phyloP scores from a whole-genome alignment of 257 asterid species.

The Solanum pimpinellifolium region DNA sequence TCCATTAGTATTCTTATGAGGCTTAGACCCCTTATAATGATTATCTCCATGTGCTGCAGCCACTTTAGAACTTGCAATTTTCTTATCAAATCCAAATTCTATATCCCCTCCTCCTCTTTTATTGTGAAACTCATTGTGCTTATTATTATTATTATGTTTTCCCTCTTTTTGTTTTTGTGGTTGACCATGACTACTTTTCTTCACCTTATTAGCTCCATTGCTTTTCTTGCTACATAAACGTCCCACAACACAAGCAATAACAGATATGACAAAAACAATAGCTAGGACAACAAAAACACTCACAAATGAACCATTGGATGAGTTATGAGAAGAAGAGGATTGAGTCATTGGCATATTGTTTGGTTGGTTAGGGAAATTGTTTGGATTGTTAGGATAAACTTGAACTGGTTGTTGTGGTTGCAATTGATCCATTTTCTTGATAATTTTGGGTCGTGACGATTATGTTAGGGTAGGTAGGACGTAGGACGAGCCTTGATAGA shows the following conservation, averaged over 20 bases:
- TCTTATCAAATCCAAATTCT: constrained; percentile 60
- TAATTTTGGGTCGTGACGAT: not conserved
- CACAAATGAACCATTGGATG: constrained; percentile 62
- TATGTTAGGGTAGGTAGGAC: not conserved
- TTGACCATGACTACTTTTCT: constrained; percentile 8
- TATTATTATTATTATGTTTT: constrained; percentile 6
- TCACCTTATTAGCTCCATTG: constrained; percentile 17
- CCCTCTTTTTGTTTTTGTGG: constrained; percentile 30
- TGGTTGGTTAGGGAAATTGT: constrained; percentile 11
- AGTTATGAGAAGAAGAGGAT: constrained; percentile 16
- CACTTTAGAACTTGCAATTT: constrained; percentile 16
- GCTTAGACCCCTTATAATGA: constrained; percentile 18
- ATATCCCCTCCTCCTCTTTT: constrained; percentile 44
- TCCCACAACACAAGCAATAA: constrained; percentile 58
- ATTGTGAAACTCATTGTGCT: constrained; percentile 23
- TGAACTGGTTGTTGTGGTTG: constrained; percentile 25
- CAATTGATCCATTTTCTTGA: constrained; percentile 26
- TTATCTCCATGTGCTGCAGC: constrained; percentile 11
- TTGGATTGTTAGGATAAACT: constrained; percentile 29
- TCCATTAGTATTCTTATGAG: constrained; percentile 12
- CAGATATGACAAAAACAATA: constrained; percentile 49
- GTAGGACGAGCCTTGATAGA: not conserved
- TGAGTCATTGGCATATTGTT: constrained; percentile 5
- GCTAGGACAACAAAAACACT: constrained; percentile 68
- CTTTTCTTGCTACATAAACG: constrained; percentile 48